A percentile compares a stretch with the other conserved stretches of the same genome.
Evolutionary conservation across 345 rosid species (phyloP).

Genomic region (Abelmoschus esculentus): DNA sequence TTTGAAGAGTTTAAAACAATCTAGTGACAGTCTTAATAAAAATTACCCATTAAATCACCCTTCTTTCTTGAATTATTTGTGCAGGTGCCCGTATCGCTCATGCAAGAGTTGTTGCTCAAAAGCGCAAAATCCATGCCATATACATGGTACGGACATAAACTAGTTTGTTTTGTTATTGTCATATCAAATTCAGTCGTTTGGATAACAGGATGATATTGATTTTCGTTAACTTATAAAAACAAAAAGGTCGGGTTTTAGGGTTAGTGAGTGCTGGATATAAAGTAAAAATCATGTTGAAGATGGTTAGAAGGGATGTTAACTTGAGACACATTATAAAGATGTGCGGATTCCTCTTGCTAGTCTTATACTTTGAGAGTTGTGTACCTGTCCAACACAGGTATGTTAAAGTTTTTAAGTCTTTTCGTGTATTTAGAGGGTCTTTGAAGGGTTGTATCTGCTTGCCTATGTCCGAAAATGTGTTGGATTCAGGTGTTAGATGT

Average conservation of each 20-base stretch:
- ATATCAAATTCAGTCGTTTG: background rate
- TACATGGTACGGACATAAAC: slow-evolving; percentile 57
- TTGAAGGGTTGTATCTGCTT: background rate
- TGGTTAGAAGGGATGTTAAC: background rate
- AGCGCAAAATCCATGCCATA: slow-evolving; percentile 91
- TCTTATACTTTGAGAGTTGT: background rate
- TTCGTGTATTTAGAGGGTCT: background rate
- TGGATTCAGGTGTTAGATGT: background rate
- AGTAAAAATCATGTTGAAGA: background rate
- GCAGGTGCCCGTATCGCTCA: slow-evolving; percentile 90
- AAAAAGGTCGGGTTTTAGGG: background rate
- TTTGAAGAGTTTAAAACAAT: background rate
- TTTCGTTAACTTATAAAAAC: background rate
- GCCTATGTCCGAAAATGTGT: background rate
- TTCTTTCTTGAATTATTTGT: slow-evolving; percentile 20
- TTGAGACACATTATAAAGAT: background rate
- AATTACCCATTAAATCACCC: background rate
- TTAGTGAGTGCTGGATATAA: background rate
- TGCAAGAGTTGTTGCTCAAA: slow-evolving; percentile 94
- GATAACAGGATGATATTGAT: background rate
- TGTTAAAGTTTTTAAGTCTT: background rate
- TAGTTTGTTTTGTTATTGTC: background rate
- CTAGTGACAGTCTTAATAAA: background rate
- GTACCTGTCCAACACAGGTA: background rate
- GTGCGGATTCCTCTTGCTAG: background rate